Evolutionary conservation across 2,329 filamentous ascomycete genomes (phyloP).

Genomic region (Monosporascus cannonballus): DNA sequence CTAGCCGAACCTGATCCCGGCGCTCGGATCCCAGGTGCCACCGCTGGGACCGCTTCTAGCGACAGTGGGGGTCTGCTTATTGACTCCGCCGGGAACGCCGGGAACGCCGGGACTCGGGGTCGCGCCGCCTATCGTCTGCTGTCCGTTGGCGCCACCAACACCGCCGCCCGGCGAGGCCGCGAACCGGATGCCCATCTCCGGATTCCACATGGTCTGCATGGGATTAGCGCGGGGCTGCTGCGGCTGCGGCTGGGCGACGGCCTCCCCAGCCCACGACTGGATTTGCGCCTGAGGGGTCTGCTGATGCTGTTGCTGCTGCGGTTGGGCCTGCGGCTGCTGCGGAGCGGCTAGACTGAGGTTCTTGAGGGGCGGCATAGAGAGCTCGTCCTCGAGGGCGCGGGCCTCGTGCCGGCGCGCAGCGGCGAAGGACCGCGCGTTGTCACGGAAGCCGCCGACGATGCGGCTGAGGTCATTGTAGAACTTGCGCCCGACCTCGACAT

Average conservation of each 20-base stretch:
- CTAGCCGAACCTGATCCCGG: slow-evolving; percentile 42
- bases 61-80: slow-evolving; percentile 9
- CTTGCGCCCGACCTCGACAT: slow-evolving; percentile 84
- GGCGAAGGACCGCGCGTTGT: slow-evolving; percentile 69
- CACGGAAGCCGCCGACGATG: slow-evolving; percentile 77
- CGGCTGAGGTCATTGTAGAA: slow-evolving; percentile 96
- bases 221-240: slow-evolving; percentile 31
- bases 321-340: slow-evolving; percentile 2
- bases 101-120: not conserved
- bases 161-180: slow-evolving; percentile 34
- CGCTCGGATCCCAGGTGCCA: slow-evolving; percentile 53
- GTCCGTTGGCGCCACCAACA: slow-evolving; percentile 3
- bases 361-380: slow-evolving; percentile 24
- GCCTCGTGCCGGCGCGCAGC: slow-evolving; percentile 78
- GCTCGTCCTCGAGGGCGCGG: slow-evolving; percentile 47
- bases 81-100: slow-evolving; percentile 8
- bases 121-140: not conserved
- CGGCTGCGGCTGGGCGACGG: slow-evolving; percentile 43
- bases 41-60: slow-evolving; percentile 13
- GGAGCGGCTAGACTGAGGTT: slow-evolving; percentile 18
- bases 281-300: slow-evolving; percentile 36
- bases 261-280: slow-evolving; percentile 49
- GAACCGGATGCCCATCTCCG: slow-evolving; percentile 77
- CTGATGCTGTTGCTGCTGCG: slow-evolving; percentile 16
- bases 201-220: slow-evolving; percentile 63